phyloP scores from a whole-genome alignment of 2,329 filamentous ascomycete genomes.

The Drechslera avenae region DNA sequence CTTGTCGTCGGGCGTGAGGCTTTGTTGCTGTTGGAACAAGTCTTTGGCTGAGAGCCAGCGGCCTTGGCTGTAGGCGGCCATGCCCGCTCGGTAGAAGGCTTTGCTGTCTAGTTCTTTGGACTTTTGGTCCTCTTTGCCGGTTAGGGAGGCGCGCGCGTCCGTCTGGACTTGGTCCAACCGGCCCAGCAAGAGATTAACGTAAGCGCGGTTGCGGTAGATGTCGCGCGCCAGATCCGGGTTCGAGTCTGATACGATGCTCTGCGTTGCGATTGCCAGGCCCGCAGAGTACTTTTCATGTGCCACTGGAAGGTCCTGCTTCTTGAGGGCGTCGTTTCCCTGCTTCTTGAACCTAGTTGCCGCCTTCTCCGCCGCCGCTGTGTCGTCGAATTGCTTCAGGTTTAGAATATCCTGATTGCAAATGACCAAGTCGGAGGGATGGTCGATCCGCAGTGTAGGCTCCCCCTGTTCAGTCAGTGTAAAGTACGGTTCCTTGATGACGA shows the following conservation, averaged over 20 bases:
- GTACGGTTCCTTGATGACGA: conserved; percentile 62
- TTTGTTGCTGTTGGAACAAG: conserved; percentile 42
- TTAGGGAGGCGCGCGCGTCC: conserved; percentile 38
- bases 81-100: conserved; percentile 52
- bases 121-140: conserved; percentile 29
- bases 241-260: conserved; percentile 15
- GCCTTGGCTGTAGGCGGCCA: conserved; percentile 53
- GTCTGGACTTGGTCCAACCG: conserved; percentile 39
- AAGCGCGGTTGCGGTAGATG: conserved; percentile 42
- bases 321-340: conserved; percentile 43
- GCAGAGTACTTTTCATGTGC: conserved; percentile 42
- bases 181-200: conserved; percentile 38
- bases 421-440: conserved; percentile 59
- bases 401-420: conserved; percentile 36
- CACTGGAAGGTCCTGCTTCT: conserved; percentile 47
- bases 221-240: conserved; percentile 39
- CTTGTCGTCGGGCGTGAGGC: conserved; percentile 39
- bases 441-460: conserved; percentile 55
- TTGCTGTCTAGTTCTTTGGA: conserved; percentile 50
- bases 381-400: conserved; percentile 33
- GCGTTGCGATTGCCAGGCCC: conserved; percentile 31
- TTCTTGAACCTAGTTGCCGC: conserved; percentile 36
- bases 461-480: conserved; percentile 53
- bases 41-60: conserved; percentile 48
- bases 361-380: conserved; percentile 42